Percentiles rank a stretch among this genome's conserved stretches.
Conservation (phyloP, 108 stramenopile species). For the Epipyxis sp. region DNA sequence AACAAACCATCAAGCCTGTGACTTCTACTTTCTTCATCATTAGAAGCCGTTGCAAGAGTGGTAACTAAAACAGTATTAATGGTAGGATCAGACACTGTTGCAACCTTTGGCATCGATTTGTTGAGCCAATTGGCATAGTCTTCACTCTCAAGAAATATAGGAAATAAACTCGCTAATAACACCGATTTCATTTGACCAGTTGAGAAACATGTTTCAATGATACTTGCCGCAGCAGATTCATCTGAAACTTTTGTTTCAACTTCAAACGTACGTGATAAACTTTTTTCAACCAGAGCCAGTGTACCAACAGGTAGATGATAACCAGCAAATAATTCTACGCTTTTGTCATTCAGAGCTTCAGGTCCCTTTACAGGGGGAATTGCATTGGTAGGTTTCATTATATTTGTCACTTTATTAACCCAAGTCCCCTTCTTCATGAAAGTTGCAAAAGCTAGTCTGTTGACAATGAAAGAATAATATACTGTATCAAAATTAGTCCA, state of each 20-base stretch:
- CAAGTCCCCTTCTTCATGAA: background rate
- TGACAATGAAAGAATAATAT: too few relatives aligned
- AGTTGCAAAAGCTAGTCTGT: background rate
- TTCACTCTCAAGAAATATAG: background rate
- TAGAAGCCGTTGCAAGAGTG: background rate
- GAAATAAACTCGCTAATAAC: background rate
- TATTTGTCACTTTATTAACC: background rate
- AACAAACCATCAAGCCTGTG: background rate
- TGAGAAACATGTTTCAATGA: slow-evolving; percentile 7
- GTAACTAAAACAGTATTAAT: too few relatives aligned
- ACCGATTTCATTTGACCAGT: background rate
- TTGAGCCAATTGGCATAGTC: too few relatives aligned
- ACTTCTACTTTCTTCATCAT: background rate
- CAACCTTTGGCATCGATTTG: background rate
- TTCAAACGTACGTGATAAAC: background rate
- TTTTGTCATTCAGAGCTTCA: too few relatives aligned
- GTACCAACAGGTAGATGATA: background rate
- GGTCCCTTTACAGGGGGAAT: too few relatives aligned
- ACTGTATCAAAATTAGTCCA: too few relatives aligned
- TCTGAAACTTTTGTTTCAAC: background rate
- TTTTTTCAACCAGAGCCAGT: background rate
- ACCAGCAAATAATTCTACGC: too few relatives aligned
- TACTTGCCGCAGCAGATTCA: background rate
- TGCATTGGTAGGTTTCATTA: background rate
- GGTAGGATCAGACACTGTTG: background rate